Base-by-base conservation (phyloP, 306 rosid species). In the Pterocarpus santalinus region DNA sequence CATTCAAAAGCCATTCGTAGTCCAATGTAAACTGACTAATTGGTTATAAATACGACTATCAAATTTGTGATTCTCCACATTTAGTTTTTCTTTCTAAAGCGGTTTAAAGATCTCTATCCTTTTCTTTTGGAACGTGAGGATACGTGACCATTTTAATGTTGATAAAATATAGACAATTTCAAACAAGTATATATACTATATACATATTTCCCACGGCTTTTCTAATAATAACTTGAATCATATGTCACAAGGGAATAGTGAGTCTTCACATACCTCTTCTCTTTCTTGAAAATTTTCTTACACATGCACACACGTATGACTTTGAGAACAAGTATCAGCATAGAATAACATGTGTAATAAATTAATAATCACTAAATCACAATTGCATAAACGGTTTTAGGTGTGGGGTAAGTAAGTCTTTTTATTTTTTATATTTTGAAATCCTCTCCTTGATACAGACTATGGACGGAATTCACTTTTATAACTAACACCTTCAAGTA, bases 1-100 rank as follows among this genome's bases (percentile, higher is more conserved):
- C 22, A 17, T 56, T 61, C 39, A 7, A 13, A 46, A 8, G 69
- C 2, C 69, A 57, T 72, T 38, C 16, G 34, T 38, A 10, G 34
- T 38, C 11, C 4, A 5, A 4, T 14, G 36, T 28, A 39, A 34
- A 55, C 10, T 43, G 17, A 12, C 35, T 22, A 3, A 5, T 43
- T 68, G 72, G 57, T 43, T 5, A 66, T 66, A 36, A 66, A 38
- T n/a, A 66, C 17, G 17, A 12, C 35, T 15, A 65, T 65, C 15
- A 65, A 39, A 3, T 65, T 65, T 36, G 16, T 55, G 61, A 5
- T 15, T n/a, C 17, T 15, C 47, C 35, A 64, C 3, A 28, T 64
- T 38, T 7, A 41, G 2, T 55, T 55, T 4, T 16, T 66, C 2
- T 17, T 66, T 65, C 34, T 16, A 65, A 4, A 65, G 32, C 28